Evolutionary conservation across 331 rosid genomes (phyloP), one percentile per base, ranked within the genome.

Genomic region (Arachis monticola): DNA sequence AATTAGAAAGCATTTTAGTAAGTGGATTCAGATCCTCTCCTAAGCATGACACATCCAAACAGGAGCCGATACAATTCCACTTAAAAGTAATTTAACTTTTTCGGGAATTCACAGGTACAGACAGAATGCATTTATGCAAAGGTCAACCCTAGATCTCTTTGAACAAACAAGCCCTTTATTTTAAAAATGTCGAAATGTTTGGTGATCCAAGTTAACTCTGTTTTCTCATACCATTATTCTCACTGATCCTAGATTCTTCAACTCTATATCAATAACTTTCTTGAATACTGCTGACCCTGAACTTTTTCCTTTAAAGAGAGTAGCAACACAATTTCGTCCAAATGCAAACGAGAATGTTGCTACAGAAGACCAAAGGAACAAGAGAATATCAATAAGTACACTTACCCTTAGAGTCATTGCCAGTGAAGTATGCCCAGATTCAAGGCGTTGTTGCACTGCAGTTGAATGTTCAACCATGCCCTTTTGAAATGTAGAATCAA

Each of bases 391-490:
- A 55, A n/a, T 6, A 78, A 32, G 72, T 46, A 64, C 46, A 75
- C 87, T 22, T 77, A 92, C 99, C 96, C 97, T 89, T 82, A 96
- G 64, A 67, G 96, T 84, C 83, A 68, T 88, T 41, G 97, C 91
- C 91, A 96, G 79, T 4, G 96, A 89, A 35, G 96, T 88, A 60
- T 93, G 92, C n/a, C 88, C 74, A 51, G 96, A 84, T 60, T 96
- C 99, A 50, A 90, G 84, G 52, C 89, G 96, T 79, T 96, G 99
- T 83, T 88, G 92, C 62, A 89, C 86, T 7, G 84, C 90, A 75
- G 82, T 67, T n/a, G 98, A 69, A 75, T 96, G 98, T 80, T 96
- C 99, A 70, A 76, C 77, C 92, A 92, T 85, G 88, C 99, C 99
- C 80, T 90, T 92, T 79, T 96, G 99, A 72, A 96, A 96, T 17